phyloP scores from a whole-genome alignment of 2,329 filamentous ascomycete species.

The Xylariales sp. region DNA sequence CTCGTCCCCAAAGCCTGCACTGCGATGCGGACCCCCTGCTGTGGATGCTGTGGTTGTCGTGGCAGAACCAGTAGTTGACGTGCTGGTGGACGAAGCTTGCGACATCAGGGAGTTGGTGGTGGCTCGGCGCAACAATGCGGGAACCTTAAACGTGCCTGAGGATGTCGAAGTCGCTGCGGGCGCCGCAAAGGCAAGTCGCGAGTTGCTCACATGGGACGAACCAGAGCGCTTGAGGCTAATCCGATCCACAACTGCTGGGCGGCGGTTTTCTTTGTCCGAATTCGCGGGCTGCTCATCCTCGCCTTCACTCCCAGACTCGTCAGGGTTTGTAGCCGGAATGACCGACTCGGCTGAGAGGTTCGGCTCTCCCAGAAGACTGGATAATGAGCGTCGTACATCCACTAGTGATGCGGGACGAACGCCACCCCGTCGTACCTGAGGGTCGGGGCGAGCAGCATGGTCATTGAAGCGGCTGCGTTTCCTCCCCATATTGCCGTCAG shows the following conservation, averaged over 20 bases:
- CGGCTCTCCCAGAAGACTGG: constrained; percentile 70
- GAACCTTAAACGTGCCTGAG: constrained; percentile 58
- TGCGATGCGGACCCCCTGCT: background rate
- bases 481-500: constrained; percentile 27
- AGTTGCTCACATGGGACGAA: constrained; percentile 30
- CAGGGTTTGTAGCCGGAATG: constrained; percentile 38
- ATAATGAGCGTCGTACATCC: constrained; percentile 80
- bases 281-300: constrained; percentile 43
- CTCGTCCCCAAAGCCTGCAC: constrained; percentile 38
- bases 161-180: constrained; percentile 31
- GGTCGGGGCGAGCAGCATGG: constrained; percentile 43
- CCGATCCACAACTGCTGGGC: constrained; percentile 61
- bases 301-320: constrained; percentile 48
- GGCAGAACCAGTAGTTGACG: constrained; percentile 4
- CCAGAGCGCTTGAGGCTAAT: constrained; percentile 62
- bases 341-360: constrained; percentile 34
- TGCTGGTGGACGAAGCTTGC: constrained; percentile 14
- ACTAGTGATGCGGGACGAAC: constrained; percentile 70
- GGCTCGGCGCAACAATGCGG: constrained; percentile 66
- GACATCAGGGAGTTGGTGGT: constrained; percentile 57
- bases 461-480: constrained; percentile 23
- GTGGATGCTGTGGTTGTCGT: background rate
- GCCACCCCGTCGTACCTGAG: constrained; percentile 55
- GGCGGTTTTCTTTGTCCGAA: constrained; percentile 47
- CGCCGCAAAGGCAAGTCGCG: constrained; percentile 54